Percentiles rank a stretch among this genome's conserved stretches.
Conservation (phyloP, 2,329 filamentous ascomycete genomes). For the Emmonsia crescens region DNA sequence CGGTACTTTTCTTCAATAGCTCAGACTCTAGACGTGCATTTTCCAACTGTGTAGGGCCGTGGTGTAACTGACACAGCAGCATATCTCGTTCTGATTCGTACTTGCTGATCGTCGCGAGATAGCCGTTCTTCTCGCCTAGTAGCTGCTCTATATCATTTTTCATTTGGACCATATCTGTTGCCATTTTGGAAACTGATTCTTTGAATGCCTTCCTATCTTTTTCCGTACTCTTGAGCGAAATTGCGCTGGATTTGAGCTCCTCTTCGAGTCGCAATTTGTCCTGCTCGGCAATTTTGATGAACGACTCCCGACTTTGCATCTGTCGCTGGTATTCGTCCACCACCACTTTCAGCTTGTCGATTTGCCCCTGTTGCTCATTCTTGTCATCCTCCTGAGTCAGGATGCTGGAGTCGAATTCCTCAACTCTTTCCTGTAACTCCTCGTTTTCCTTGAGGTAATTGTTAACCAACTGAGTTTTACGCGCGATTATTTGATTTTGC, state of each 20-base stretch:
- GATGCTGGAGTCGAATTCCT: background rate
- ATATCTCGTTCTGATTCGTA: slow-evolving; percentile 3
- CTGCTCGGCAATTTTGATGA: slow-evolving; percentile 1
- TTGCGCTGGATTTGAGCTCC: background rate
- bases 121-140: slow-evolving; percentile 4
- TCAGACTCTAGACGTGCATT: slow-evolving; percentile 2
- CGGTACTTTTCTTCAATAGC: background rate
- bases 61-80: slow-evolving; percentile 4
- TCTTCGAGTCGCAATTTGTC: background rate
- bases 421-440: background rate
- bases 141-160: slow-evolving; percentile 4
- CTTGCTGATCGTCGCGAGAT: slow-evolving; percentile 1
- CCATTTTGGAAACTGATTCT: background rate
- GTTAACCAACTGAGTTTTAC: background rate
- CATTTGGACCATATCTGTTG: background rate
- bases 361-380: background rate
- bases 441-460: background rate
- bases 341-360: background rate
- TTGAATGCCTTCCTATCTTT: background rate
- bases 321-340: background rate
- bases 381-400: background rate
- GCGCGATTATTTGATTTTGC: background rate
- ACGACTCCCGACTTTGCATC: background rate
- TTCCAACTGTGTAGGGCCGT: slow-evolving; percentile 1
- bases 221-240: background rate